These are phyloP conservation scores for Nymphaea colorata DNA, from an alignment of 164 flowering plant genomes.

Conservation along the genomic window DNA sequence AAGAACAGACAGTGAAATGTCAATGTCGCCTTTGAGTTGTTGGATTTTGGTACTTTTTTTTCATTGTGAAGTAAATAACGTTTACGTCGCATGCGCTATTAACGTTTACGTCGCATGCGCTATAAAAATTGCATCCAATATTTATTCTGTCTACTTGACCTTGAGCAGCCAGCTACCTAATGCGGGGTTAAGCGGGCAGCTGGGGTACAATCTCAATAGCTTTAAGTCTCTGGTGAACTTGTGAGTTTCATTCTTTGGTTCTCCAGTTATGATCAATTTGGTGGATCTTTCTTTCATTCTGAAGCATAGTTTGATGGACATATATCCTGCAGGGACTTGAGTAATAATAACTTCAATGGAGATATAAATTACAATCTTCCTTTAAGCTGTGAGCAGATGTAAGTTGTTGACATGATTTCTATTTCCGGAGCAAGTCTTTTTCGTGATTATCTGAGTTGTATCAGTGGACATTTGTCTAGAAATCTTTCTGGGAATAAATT, in stretches of 20 bases:
- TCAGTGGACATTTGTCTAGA: conserved; percentile 32
- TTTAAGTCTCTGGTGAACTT: conserved; percentile 41
- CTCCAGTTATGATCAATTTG: not conserved
- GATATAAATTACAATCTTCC: conserved; percentile 64
- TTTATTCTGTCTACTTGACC: conserved; percentile 2
- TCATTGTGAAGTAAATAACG: too few relatives aligned
- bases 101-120: not conserved
- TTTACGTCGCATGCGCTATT: not conserved
- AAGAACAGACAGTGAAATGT: too few relatives aligned
- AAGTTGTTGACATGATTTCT: conserved; percentile 11
- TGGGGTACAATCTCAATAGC: conserved; percentile 55
- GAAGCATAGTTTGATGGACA: not conserved
- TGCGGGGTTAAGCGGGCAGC: conserved; percentile 50
- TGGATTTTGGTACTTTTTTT: not conserved
- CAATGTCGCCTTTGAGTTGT: not conserved
- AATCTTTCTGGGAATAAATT: conserved; percentile 62
- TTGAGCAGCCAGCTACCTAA: conserved; percentile 50
- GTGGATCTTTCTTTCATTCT: not conserved
- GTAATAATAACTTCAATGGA: conserved; percentile 63
- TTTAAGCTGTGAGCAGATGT: conserved; percentile 53
- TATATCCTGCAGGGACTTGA: conserved; percentile 7
- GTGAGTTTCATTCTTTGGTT: conserved; percentile 28
- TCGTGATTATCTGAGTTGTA: conserved; percentile 1
- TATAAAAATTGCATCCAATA: not conserved
- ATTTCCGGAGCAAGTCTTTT: not conserved